Percentiles rank a stretch among this genome's conserved stretches.
These are phyloP conservation scores for Vitis labrusca DNA, from an alignment of 164 flowering plant species.

Conservation along the genomic window DNA sequence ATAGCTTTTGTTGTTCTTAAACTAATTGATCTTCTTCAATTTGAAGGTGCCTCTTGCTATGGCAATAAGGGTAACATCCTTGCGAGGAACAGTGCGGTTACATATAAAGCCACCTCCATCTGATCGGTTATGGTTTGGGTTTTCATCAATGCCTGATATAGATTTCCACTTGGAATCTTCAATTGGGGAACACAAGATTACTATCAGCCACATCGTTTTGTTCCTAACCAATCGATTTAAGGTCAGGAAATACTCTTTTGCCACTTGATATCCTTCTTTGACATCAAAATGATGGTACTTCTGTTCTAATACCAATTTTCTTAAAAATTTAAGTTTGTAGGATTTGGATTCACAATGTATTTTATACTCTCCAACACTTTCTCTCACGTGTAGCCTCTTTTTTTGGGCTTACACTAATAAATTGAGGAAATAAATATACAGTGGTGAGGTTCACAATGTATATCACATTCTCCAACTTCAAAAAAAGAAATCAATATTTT, in stretches of 20 bases:
- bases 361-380: no score
- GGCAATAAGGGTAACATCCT: constrained; percentile 66
- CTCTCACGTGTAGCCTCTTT: no score
- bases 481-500: no score
- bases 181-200: constrained; percentile 84
- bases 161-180: constrained; percentile 73
- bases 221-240: constrained; percentile 71
- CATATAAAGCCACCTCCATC: constrained; percentile 96
- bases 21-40: constrained; percentile 4
- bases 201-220: constrained; percentile 63
- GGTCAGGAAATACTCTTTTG: constrained; percentile 40
- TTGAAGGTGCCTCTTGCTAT: constrained; percentile 81
- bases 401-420: no score
- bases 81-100: constrained; percentile 74
- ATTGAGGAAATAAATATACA: no score
- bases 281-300: no score
- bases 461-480: no score
- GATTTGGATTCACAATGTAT: no score
- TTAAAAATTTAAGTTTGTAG: no score
- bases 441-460: no score
- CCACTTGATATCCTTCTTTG: no score
- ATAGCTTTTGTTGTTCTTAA: neutral
- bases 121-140: constrained; percentile 87
- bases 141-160: constrained; percentile 89
- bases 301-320: no score